These are phyloP conservation scores for Beauveria sp. DNA, from an alignment of 2,329 filamentous ascomycete species.

Conservation along the genomic window DNA sequence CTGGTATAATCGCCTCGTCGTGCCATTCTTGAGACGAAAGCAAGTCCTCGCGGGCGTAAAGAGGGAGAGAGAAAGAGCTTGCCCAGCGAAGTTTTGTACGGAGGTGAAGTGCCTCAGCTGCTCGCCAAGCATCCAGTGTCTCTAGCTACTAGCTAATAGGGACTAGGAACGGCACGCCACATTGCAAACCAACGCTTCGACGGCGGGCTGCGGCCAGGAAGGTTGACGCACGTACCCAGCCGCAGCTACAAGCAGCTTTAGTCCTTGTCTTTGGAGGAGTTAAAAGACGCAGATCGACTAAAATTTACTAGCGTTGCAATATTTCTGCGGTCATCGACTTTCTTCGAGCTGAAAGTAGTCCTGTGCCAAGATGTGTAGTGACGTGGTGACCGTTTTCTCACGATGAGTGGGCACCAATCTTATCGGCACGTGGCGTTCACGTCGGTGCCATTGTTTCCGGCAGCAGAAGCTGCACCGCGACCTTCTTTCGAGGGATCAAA, in stretches of 20 bases:
- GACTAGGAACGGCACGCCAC: not conserved
- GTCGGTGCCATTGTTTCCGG: too few relatives aligned
- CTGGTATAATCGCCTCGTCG: not conserved
- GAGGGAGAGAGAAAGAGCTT: not conserved
- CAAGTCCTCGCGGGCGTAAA: not conserved
- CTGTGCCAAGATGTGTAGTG: not conserved
- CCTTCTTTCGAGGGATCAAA: not conserved
- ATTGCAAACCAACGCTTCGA: conserved; percentile 14
- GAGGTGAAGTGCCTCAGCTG: not conserved
- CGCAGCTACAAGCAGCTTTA: not conserved
- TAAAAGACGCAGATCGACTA: too few relatives aligned
- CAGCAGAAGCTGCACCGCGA: not conserved
- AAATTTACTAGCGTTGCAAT: not conserved
- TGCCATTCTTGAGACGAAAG: not conserved
- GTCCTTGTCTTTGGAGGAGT: too few relatives aligned
- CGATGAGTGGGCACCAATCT: conserved; percentile 1
- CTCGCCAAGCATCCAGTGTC: not conserved
- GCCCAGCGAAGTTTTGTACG: not conserved
- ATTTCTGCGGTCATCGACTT: not conserved
- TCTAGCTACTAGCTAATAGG: not conserved
- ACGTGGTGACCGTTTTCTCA: not conserved
- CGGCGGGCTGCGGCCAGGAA: not conserved
- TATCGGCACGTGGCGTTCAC: conserved; percentile 7
- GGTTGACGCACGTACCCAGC: not conserved
- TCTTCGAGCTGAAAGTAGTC: not conserved